Evolutionary conservation across 768 basidiomycete genomes (phyloP).

Genomic region (Phanerochaete sordida): DNA sequence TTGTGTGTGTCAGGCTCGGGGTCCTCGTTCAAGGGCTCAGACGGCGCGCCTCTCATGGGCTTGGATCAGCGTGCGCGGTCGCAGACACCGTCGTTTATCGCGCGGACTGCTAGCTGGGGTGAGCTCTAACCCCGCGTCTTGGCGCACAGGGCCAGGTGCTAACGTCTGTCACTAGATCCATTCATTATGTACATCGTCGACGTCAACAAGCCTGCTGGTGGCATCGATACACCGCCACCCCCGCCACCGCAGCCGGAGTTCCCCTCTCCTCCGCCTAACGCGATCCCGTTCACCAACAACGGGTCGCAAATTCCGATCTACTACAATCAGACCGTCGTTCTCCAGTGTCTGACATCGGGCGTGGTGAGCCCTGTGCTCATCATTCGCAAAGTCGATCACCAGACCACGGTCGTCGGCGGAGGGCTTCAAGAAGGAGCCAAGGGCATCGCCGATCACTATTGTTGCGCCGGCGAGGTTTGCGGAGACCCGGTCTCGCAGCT

Average conservation of each 20-base stretch:
- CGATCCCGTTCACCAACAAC: conserved; percentile 80
- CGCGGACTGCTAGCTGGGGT: conserved; percentile 90
- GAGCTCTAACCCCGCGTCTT: conserved; percentile 25
- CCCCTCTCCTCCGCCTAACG: conserved; percentile 89
- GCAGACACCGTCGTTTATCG: conserved; percentile 84
- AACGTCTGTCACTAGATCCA: conserved; percentile 49
- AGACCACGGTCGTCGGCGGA: conserved; percentile 86
- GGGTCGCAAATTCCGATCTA: conserved; percentile 87
- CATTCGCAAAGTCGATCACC: conserved; percentile 91
- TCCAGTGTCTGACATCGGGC: conserved; percentile 93
- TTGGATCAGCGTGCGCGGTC: conserved; percentile 66
- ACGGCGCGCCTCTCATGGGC: conserved; percentile 83
- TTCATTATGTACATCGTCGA: conserved; percentile 99
- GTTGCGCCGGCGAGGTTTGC: conserved; percentile 79
- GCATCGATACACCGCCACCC: conserved; percentile 73
- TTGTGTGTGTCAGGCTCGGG: conserved; percentile 93
- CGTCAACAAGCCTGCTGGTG: conserved; percentile 77
- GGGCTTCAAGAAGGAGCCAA: conserved; percentile 87
- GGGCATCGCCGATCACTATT: conserved; percentile 79
- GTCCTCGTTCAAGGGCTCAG: conserved; percentile 90
- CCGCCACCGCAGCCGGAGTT: conserved; percentile 86
- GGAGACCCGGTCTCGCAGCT: conserved; percentile 95
- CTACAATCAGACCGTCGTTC: conserved; percentile 94
- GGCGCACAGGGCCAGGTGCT: conserved; percentile 14
- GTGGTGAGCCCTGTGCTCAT: conserved; percentile 91